These are phyloP conservation scores for Toxicodendron radicans DNA, from an alignment of 345 rosid species.

Conservation along the genomic window DNA sequence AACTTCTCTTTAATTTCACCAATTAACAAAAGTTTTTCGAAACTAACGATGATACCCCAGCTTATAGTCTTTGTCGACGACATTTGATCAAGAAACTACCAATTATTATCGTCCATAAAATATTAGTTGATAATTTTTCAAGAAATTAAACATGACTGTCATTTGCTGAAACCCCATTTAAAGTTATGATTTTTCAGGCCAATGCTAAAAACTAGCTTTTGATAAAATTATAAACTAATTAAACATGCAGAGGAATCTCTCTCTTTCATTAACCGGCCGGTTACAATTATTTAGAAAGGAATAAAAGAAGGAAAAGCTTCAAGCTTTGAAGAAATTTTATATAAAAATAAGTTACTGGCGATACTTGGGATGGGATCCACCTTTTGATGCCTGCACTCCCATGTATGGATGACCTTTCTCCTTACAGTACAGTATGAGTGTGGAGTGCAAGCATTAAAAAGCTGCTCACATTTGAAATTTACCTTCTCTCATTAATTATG, in stretches of 20 bases:
- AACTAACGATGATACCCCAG: too few relatives aligned
- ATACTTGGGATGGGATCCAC: conserved; percentile 13
- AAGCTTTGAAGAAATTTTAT: not conserved
- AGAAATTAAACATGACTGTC: too few relatives aligned
- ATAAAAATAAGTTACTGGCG: not conserved
- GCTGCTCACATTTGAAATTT: conserved; percentile 27
- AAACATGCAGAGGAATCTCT: conserved; percentile 4
- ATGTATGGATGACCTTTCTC: conserved; percentile 26
- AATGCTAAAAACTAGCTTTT: too few relatives aligned
- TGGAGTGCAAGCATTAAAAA: conserved; percentile 52
- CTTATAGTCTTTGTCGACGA: too few relatives aligned
- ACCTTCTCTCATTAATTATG: conserved; percentile 17
- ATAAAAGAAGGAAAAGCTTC: not conserved
- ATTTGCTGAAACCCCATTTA: too few relatives aligned
- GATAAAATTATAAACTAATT: too few relatives aligned
- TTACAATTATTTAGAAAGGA: not conserved
- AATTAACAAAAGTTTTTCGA: too few relatives aligned
- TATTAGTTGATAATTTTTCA: too few relatives aligned
- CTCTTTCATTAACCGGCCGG: not conserved
- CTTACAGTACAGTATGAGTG: conserved; percentile 25
- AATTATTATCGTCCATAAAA: too few relatives aligned
- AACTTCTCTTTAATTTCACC: too few relatives aligned
- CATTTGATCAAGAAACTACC: too few relatives aligned
- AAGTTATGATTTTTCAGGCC: too few relatives aligned
- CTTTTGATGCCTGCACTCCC: conserved; percentile 17